Evolutionary conservation across 1,284 basidiomycete species (phyloP), one percentile per base, ranked within the genome.

Genomic region (Sporisorium scitamineum): DNA sequence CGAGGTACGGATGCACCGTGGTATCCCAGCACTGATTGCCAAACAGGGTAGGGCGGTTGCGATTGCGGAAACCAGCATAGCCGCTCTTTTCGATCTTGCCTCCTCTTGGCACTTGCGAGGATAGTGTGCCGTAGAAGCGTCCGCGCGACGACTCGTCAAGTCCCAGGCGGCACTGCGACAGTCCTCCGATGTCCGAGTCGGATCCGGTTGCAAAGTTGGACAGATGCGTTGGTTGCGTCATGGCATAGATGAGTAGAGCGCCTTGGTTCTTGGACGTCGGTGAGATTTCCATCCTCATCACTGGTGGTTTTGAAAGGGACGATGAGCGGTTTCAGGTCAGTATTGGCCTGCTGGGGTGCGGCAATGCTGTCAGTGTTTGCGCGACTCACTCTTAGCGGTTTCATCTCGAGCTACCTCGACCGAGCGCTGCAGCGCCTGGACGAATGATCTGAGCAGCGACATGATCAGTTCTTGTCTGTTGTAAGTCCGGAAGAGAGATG

Each of bases 101-200:
- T 24, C 75, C 78, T 32, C 83, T 63, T 1, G 84, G 83, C 0
- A 88, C 83, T 32, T 81, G 78, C 10, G 86, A 82, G 24, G 76
- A 80, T 18, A 86, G 60, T 7, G 84, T 84, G 11, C 85, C 85
- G 61, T 78, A 85, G 64, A 86, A 86, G 53, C 85, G 79, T 6
- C 79, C 85, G 16, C 61, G 61, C 8, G 63, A 64, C 26, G 78
- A 41, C 57, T 78, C 75, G 58, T 81, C 81, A 13, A 78, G 61
- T 0, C 50, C 75, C 27, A 85, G 65, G 3, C 73, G 52, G 61
- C 78, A 78, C 84, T 90, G 91, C 4, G 93, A 93, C n/a, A 89
- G 89, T 1, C 94, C 94, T 1, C 94, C 94, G 55, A 94, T 91
- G 85, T 95, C 94, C 3, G 88, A 88, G 85, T 95, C 94, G 79